Evolutionary conservation across 2,329 filamentous ascomycete species (phyloP), one percentile per base, ranked within the genome.

Genomic region (Leptoxyphium fumago): DNA sequence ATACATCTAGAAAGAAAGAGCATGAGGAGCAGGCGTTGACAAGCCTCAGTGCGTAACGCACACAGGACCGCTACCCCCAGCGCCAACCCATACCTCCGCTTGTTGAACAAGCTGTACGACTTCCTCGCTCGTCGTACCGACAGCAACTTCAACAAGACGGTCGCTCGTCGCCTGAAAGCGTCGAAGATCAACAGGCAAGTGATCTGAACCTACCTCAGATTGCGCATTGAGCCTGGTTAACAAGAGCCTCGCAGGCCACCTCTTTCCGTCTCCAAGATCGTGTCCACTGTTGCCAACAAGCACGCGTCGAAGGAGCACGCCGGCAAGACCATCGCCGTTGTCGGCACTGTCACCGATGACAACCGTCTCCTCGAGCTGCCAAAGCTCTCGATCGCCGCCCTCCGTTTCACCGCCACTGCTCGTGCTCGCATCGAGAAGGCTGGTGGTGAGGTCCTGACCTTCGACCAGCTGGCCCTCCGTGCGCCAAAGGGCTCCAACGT

Each of bases 111-210:
- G 50, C 50, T 50, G 40, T 60, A 56, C 51, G 51, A 40, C 39
- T 61, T 62, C 55, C 53, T 61, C 45, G 47, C 54, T 54, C 58
- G 59, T 73, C 88, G 91, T 66, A 98, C 91, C 67, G 91, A 96
- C 70, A 78, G 86, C 55, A 78, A 78, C 73, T 98, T 98, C 84
- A 98, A 98, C 84, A 93, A 94, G 78, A 84, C 91, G 63, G 80
- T 98, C 65, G 84, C 98, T 63, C 87, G 89, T 69, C 85, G 91
- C 64, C 83, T 98, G 51, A 94, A 94, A 67, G 94, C 91, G 85
- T 94, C 87, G 69, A 86, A 88, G 72, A 94, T 93, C 74, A 96
- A 96, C 84, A 84, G 88, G 32, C 32, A 36, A 36, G 32, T 36
- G 32, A 36, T 36, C 32, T 36, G 32, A 36, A 36, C 32, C 60